Base-by-base conservation (phyloP, 345 rosid species). In the Stellera chamaejasme region DNA sequence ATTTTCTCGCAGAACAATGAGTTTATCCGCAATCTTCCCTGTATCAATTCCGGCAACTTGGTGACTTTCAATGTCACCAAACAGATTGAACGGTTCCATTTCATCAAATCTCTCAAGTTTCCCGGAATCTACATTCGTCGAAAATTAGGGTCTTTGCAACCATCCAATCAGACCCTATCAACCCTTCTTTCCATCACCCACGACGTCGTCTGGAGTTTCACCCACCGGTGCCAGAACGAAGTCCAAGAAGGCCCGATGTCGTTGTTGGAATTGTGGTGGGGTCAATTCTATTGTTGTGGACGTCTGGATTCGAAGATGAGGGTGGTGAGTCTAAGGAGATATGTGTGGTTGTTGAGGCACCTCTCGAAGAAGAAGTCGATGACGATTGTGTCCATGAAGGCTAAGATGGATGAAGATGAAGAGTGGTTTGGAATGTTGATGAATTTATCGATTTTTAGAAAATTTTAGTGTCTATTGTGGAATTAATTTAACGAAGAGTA, bases 41-140 rank as follows among this genome's bases (percentile, higher is more conserved):
- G 70, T 67, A 75, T 92, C 46, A 62, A 16, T 56, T 47, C 69
- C 12, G 52, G 27, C 0, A 61, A 43, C 55, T 73, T 92, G 62
- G 25, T 11, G 0, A 73, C 47, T 5, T 88, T 92, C 76, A 74
- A 82, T 52, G 98, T 82, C 50, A 75, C 98, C 13, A 61, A 92
- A 92, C 79, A 71, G 19, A 50, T 70, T 92, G 0, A 92, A 92
- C 69, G 98, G 98, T 27, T 88, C 97, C 28, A 72, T 92, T 65
- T 97, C 98, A 7, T 15, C 54, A 0, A 57, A 72, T 10, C 66
- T 92, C 16, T 6, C 73, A 0, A 81, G 43, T 45, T 92, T 81
- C 75, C 63, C 72, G 0, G 73, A 56, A 13, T 58, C 82, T 8
- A 65, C 97, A 43, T 92, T 92, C 50, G 59, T 79, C 46, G 96